These are phyloP conservation scores for Ceraceosorus guamensis DNA, from an alignment of 1,284 basidiomycete genomes.

Conservation along the genomic window DNA sequence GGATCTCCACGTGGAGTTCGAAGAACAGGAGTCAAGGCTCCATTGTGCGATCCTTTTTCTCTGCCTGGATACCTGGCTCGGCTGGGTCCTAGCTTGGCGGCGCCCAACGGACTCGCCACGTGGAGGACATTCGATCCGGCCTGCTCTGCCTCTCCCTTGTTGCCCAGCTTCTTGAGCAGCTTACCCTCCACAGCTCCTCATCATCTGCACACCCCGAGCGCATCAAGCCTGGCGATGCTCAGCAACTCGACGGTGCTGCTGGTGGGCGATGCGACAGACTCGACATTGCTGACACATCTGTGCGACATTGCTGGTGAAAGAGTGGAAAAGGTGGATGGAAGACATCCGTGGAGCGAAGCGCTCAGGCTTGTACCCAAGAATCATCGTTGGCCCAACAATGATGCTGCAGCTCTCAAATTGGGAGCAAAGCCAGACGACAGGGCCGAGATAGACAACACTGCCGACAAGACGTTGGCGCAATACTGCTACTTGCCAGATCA, in stretches of 20 bases:
- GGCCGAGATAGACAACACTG: constrained; percentile 1
- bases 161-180: constrained; percentile 21
- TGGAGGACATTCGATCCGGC: constrained; percentile 31
- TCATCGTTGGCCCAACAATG: constrained; percentile 10
- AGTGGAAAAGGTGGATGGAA: constrained; percentile 38
- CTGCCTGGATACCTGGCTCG: constrained; percentile 30
- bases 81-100: not conserved
- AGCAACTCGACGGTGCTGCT: constrained; percentile 49
- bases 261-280: constrained; percentile 49
- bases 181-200: constrained; percentile 10
- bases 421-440: not conserved
- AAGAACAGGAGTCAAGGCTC: not conserved
- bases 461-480: constrained; percentile 46
- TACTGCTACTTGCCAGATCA: constrained; percentile 49
- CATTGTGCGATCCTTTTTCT: constrained; percentile 24
- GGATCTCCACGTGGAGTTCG: not conserved
- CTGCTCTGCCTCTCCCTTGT: constrained; percentile 19
- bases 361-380: constrained; percentile 23
- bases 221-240: constrained; percentile 21
- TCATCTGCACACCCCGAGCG: not conserved
- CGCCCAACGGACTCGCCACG: constrained; percentile 19
- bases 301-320: constrained; percentile 47
- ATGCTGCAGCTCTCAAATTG: constrained; percentile 13
- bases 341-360: constrained; percentile 40
- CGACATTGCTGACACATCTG: constrained; percentile 48